A percentile compares a stretch with the other conserved stretches of the same genome.
Evolutionary conservation across 2,329 filamentous ascomycete species (phyloP).

Genomic region (Coniochaeta prunicola): DNA sequence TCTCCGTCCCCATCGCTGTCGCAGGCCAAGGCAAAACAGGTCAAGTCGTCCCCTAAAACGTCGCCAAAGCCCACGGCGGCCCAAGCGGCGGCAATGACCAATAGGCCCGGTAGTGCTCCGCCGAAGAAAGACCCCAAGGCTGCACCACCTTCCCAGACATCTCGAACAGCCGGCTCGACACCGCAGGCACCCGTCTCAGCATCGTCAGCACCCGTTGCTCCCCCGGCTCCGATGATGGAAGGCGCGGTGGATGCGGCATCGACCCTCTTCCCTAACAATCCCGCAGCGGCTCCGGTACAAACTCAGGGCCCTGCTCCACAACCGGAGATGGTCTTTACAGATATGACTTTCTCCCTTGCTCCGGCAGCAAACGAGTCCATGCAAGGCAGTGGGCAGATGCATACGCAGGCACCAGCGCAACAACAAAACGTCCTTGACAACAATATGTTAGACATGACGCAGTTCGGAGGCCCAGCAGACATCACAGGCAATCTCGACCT

Average conservation of each 20-base stretch:
- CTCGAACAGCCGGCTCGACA: slow-evolving; percentile 4
- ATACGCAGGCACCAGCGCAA: slow-evolving; percentile 11
- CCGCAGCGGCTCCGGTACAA: neutral
- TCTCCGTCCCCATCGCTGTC: slow-evolving; percentile 5
- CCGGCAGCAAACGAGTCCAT: slow-evolving; percentile 27
- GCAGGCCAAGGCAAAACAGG: slow-evolving; percentile 10
- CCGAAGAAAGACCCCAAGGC: slow-evolving; percentile 14
- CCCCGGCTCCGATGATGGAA: slow-evolving; percentile 15
- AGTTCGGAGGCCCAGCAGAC: slow-evolving; percentile 16
- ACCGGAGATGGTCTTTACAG: slow-evolving; percentile 43
- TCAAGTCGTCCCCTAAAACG: slow-evolving; percentile 11
- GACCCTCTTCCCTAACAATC: neutral
- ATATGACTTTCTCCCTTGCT: slow-evolving; percentile 49
- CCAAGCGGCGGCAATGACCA: slow-evolving; percentile 7
- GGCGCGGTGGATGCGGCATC: slow-evolving; percentile 8
- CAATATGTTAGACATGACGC: slow-evolving; percentile 7
- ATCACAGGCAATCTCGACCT: slow-evolving; percentile 21
- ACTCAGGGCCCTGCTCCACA: slow-evolving; percentile 11
- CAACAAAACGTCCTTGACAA: slow-evolving; percentile 11
- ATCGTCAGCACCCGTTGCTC: slow-evolving; percentile 11
- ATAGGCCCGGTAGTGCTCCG: slow-evolving; percentile 12
- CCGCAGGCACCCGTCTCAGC: slow-evolving; percentile 9
- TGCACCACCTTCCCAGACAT: slow-evolving; percentile 6
- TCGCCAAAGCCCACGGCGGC: slow-evolving; percentile 11
- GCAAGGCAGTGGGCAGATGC: slow-evolving; percentile 12